Evolutionary conservation across 73 alveolate genomes (phyloP).

Genomic region (Paramecium pentaurelia): DNA sequence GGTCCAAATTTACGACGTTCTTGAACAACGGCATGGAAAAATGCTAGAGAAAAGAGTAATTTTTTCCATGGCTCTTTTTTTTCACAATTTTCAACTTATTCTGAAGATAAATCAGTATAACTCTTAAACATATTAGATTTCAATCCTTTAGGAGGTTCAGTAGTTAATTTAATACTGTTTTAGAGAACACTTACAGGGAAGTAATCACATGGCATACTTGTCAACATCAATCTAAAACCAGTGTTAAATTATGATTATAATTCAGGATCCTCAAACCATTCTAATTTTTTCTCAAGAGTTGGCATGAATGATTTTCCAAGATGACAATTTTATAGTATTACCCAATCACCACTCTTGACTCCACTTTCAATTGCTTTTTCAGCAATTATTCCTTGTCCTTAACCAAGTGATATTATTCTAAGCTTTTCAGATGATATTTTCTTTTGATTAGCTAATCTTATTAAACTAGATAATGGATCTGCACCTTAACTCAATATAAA

Average conservation of each 20-base stretch:
- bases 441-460: constrained; percentile 50
- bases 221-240: constrained; percentile 92
- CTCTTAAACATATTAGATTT: constrained; percentile 84
- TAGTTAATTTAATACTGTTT: constrained; percentile 94
- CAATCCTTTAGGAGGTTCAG: constrained; percentile 91
- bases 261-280: constrained; percentile 62
- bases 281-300: constrained; percentile 92
- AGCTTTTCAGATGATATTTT: constrained; percentile 75
- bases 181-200: constrained; percentile 96
- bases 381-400: constrained; percentile 99
- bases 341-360: constrained; percentile 98
- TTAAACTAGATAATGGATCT: constrained; percentile 48
- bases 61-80: constrained; percentile 87
- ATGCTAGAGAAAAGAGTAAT: constrained; percentile 82
- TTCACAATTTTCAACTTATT: constrained; percentile 79
- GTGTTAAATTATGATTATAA: constrained; percentile 60
- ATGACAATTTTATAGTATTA: constrained; percentile 98
- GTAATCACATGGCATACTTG: constrained; percentile 97
- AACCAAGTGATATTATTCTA: constrained; percentile 95
- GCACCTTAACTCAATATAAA: constrained; percentile 68
- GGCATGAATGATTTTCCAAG: constrained; percentile 99
- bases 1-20: constrained; percentile 98
- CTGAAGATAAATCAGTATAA: constrained; percentile 79
- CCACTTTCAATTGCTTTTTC: constrained; percentile 94
- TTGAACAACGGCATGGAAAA: constrained; percentile 97